A percentile compares a stretch with the other conserved stretches of the same genome.
Conservation (phyloP, 1,139 yeast species). For the Scheffersomyces titani region DNA sequence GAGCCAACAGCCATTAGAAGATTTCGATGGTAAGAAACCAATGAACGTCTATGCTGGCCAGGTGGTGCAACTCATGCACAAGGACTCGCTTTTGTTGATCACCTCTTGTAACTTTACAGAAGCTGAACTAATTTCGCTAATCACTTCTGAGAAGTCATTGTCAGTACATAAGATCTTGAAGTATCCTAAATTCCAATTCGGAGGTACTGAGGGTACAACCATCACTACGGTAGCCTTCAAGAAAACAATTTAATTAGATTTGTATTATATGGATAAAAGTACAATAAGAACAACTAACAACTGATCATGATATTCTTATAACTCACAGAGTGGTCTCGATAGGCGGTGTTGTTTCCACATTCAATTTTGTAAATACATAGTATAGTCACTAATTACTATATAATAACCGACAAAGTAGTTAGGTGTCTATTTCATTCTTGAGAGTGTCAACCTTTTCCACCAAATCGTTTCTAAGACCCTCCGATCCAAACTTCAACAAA, state of each 20-base stretch:
- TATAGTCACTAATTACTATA: neutral
- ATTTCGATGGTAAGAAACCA: conserved; percentile 48
- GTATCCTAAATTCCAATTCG: conserved; percentile 85
- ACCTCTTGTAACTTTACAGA: conserved; percentile 97
- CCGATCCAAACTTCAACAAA: conserved; percentile 71
- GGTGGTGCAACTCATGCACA: conserved; percentile 56
- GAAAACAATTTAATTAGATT: conserved; percentile 1
- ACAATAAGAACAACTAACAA: neutral
- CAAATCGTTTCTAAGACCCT: conserved; percentile 61
- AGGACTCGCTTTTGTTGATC: conserved; percentile 64
- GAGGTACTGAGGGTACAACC: conserved; percentile 84
- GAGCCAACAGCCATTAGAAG: conserved; percentile 54
- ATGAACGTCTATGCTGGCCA: conserved; percentile 64
- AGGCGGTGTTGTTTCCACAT: neutral
- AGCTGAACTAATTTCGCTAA: conserved; percentile 60
- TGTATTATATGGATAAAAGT: conserved; percentile 3
- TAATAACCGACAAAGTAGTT: neutral
- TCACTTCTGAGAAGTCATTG: conserved; percentile 44
- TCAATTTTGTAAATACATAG: neutral
- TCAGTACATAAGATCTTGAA: conserved; percentile 61
- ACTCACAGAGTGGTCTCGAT: neutral
- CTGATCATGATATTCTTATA: neutral
- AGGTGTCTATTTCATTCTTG: conserved; percentile 16
- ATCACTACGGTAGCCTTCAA: conserved; percentile 83
- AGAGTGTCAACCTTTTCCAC: conserved; percentile 51